phyloP scores from a whole-genome alignment of 2,329 filamentous ascomycete genomes.

The Sphaerulina populicola region DNA sequence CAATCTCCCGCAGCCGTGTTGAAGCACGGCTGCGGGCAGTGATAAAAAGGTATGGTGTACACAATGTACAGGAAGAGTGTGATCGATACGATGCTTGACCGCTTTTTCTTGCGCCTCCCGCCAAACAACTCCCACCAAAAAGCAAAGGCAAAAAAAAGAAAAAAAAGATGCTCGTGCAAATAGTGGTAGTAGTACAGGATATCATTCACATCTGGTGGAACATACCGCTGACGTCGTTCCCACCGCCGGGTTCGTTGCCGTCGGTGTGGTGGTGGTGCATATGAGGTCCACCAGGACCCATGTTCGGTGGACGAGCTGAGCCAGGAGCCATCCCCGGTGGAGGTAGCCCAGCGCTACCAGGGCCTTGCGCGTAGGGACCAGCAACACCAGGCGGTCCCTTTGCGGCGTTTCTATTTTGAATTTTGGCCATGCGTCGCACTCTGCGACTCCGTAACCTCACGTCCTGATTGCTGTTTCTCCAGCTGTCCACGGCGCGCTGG shows the following conservation, averaged over 20 bases:
- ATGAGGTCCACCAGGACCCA: conserved; percentile 48
- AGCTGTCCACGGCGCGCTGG: conserved; percentile 93
- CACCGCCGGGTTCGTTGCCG: conserved; percentile 57
- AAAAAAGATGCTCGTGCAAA: conserved; percentile 18
- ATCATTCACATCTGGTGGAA: conserved; percentile 74
- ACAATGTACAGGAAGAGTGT: conserved; percentile 21
- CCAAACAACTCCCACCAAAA: background rate
- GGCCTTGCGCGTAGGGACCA: conserved; percentile 54
- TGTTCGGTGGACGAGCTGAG: conserved; percentile 53
- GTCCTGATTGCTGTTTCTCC: conserved; percentile 98
- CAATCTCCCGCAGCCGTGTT: conserved; percentile 18
- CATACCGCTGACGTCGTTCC: conserved; percentile 82
- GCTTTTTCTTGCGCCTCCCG: conserved; percentile 13
- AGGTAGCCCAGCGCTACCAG: conserved; percentile 52
- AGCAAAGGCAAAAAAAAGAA: conserved; percentile 1
- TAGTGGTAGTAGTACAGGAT: conserved; percentile 36
- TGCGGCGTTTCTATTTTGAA: conserved; percentile 58
- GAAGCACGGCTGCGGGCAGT: conserved; percentile 9
- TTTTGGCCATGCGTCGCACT: conserved; percentile 92
- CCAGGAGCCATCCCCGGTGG: conserved; percentile 52
- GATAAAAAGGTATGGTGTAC: conserved; percentile 23
- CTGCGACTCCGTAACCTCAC: conserved; percentile 80
- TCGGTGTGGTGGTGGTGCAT: conserved; percentile 66
- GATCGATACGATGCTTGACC: conserved; percentile 19
- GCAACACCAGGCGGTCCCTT: conserved; percentile 20